Conservation (phyloP, 2,329 filamentous ascomycete genomes). For the Colletotrichum gigasporum region DNA sequence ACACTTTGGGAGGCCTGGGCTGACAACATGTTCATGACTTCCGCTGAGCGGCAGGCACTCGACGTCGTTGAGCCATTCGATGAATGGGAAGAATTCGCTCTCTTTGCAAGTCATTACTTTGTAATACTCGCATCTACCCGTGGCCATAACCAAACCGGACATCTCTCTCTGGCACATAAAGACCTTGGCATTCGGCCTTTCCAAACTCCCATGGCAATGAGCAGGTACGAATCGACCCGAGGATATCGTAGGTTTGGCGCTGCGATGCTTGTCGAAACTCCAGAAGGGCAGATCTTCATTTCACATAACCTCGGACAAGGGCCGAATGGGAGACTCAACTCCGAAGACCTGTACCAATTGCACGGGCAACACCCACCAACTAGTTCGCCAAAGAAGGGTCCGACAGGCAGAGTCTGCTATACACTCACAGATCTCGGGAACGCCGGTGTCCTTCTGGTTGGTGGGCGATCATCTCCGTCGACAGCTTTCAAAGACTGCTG, state of each 20-base stretch:
- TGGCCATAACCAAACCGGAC: neutral
- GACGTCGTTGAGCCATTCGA: constrained; percentile 86
- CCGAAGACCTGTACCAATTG: constrained; percentile 60
- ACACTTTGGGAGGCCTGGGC: constrained; percentile 89
- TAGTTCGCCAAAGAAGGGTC: constrained; percentile 41
- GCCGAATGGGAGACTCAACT: constrained; percentile 53
- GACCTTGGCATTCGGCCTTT: neutral
- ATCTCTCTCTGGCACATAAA: constrained; percentile 1
- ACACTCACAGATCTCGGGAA: constrained; percentile 73
- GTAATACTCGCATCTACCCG: constrained; percentile 71
- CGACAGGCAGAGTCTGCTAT: constrained; percentile 74
- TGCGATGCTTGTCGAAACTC: constrained; percentile 51
- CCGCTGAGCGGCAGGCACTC: constrained; percentile 67
- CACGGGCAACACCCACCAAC: constrained; percentile 11
- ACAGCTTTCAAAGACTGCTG: constrained; percentile 78
- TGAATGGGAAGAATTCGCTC: constrained; percentile 93
- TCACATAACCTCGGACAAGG: constrained; percentile 56
- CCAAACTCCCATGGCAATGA: constrained; percentile 40
- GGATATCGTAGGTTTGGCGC: constrained; percentile 70
- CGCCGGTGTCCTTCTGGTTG: constrained; percentile 71
- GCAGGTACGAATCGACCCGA: constrained; percentile 47
- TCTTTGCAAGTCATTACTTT: constrained; percentile 88
- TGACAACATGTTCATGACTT: constrained; percentile 70
- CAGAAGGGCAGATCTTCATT: constrained; percentile 53
- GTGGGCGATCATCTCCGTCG: constrained; percentile 82